Evolutionary conservation across 1,139 yeast species (phyloP), one percentile per base, ranked within the genome.

Genomic region (Yamadazyma diospyri): DNA sequence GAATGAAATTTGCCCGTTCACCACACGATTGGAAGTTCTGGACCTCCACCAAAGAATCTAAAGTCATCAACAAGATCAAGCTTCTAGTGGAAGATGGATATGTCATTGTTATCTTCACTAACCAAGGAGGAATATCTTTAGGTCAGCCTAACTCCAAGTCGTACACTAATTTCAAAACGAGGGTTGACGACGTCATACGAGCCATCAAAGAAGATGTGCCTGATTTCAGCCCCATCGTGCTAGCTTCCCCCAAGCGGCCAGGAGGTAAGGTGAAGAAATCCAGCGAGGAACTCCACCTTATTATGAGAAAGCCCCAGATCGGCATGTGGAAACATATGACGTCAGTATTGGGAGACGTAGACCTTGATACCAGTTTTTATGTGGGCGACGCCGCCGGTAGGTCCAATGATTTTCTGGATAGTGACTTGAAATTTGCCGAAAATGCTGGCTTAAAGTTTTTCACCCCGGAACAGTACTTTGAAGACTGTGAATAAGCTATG

Each of bases 341-440:
- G 9, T 46, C 52, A n/a, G 71, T 73, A 48, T 53, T 72, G 39
- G 23, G 44, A 32, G 47, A 14, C 34, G 45, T 78, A 2, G 73
- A 72, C 38, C 35, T 55, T 27, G 62, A 57, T 1, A 45, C 60
- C 17, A 75, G 85, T 35, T 73, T 81, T 42, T 92, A 60, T 51
- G 89, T 89, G n/a, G 98, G 98, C 4, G 98, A 92, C 61, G 97
- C 97, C 0, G 97, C 97, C 6, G 98, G 97, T 0, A 64, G 97
- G 34, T 50, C 54, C 1, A 54, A 50, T 0, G 97, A 89, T 54
- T 81, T 80, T 53, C 83, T 89, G 67, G 89, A 85, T 47, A 72
- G 85, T 34, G 97, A 89, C 53, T 57, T 56, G 42, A 50, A 41
- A 38, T 87, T 89, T 64, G 96, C 97, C 0, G 47, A 63, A 30